Conservation (phyloP, 129 eudicot genomes). For the Smallanthus sonchifolius region DNA sequence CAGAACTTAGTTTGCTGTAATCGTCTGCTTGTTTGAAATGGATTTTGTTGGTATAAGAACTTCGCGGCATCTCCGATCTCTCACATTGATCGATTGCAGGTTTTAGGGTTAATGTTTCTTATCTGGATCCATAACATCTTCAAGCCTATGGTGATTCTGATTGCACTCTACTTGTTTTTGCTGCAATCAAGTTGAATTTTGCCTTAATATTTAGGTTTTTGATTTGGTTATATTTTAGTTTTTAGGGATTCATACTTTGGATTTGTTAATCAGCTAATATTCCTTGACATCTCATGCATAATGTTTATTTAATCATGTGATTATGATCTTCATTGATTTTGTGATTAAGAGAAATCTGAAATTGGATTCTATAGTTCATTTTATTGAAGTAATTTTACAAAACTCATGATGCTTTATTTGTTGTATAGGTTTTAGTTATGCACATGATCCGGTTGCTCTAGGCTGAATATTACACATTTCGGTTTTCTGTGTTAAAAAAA, state of each 20-base stretch:
- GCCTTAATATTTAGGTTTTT: background rate
- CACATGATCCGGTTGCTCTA: background rate
- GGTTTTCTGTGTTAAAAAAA: slow-evolving; percentile 15
- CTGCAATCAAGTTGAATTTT: slow-evolving; percentile 27
- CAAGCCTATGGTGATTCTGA: background rate
- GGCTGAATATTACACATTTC: slow-evolving; percentile 1
- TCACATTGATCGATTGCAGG: background rate
- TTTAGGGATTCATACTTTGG: slow-evolving; percentile 1
- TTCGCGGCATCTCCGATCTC: slow-evolving; percentile 21
- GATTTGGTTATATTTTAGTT: background rate
- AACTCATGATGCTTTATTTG: background rate
- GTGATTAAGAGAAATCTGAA: background rate
- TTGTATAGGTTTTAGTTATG: slow-evolving; percentile 21
- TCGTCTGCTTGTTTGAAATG: slow-evolving; percentile 6
- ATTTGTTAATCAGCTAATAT: slow-evolving; percentile 5
- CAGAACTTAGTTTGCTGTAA: slow-evolving; percentile 6
- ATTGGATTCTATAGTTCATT: background rate
- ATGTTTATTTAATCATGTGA: background rate
- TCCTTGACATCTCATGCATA: background rate
- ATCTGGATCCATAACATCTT: slow-evolving; percentile 20
- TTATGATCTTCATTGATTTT: background rate
- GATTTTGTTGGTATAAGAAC: background rate
- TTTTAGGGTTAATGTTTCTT: slow-evolving; percentile 20
- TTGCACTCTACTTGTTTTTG: slow-evolving; percentile 19
- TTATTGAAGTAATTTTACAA: background rate